A percentile compares a stretch with the other conserved stretches of the same genome.
phyloP scores from a whole-genome alignment of 768 basidiomycete species.

The Boletus edulis region DNA sequence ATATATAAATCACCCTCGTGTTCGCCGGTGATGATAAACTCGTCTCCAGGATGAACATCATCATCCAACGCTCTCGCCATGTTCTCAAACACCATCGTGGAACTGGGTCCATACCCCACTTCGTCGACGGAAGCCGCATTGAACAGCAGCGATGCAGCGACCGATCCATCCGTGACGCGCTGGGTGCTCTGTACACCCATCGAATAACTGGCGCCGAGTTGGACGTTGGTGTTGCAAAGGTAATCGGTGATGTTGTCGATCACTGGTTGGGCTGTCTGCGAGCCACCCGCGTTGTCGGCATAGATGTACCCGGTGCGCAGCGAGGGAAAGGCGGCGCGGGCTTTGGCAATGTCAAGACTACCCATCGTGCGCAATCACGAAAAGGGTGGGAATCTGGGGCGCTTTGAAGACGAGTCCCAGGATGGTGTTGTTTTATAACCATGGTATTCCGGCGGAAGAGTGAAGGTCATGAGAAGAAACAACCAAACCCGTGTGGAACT shows the following conservation, averaged over 20 bases:
- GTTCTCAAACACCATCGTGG: constrained; percentile 69
- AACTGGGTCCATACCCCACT: constrained; percentile 64
- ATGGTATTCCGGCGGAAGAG: neutral
- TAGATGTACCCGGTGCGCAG: constrained; percentile 60
- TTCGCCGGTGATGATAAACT: constrained; percentile 76
- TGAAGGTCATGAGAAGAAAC: too few relatives aligned
- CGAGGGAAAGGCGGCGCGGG: constrained; percentile 62
- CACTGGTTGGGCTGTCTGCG: constrained; percentile 55
- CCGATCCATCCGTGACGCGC: constrained; percentile 48
- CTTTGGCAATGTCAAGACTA: constrained; percentile 45
- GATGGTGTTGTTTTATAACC: neutral
- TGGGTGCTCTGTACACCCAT: constrained; percentile 52
- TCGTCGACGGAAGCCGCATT: constrained; percentile 63
- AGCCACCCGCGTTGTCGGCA: constrained; percentile 78
- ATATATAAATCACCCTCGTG: constrained; percentile 70
- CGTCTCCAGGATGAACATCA: constrained; percentile 57
- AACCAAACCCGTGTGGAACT: too few relatives aligned
- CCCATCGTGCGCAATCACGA: constrained; percentile 11
- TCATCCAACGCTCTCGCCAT: constrained; percentile 59
- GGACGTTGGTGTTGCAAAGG: constrained; percentile 68
- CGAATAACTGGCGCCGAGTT: constrained; percentile 69
- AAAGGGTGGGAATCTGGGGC: neutral
- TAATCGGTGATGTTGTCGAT: constrained; percentile 66
- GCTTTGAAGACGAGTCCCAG: neutral
- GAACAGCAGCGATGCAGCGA: constrained; percentile 55